Conservation (phyloP, 2,329 filamentous ascomycete genomes). For the Teratosphaeria destructans region DNA sequence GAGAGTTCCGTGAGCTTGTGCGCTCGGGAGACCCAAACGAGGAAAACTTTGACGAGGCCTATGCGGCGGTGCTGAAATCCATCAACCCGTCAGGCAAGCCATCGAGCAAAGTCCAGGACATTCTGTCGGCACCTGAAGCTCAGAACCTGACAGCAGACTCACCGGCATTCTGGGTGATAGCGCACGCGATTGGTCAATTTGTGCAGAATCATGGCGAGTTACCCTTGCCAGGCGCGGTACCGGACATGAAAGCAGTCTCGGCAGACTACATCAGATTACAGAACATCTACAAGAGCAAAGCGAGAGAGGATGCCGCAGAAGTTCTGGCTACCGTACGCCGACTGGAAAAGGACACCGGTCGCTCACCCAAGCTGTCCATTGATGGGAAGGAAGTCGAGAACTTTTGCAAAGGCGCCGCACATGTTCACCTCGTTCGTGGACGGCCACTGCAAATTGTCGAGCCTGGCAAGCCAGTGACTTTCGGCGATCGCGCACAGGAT, state of each 20-base stretch:
- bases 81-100: slow-evolving; percentile 55
- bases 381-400: slow-evolving; percentile 68
- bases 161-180: slow-evolving; percentile 80
- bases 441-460: slow-evolving; percentile 41
- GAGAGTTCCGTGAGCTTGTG: slow-evolving; percentile 64
- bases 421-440: slow-evolving; percentile 76
- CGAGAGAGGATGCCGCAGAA: slow-evolving; percentile 65
- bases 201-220: slow-evolving; percentile 61
- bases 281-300: slow-evolving; percentile 85
- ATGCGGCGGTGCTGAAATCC: slow-evolving; percentile 78
- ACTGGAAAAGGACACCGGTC: slow-evolving; percentile 41
- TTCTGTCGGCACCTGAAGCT: slow-evolving; percentile 63
- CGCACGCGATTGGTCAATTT: slow-evolving; percentile 67
- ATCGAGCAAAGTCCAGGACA: slow-evolving; percentile 59
- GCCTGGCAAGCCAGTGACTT: slow-evolving; percentile 25
- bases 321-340: slow-evolving; percentile 56
- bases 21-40: slow-evolving; percentile 64
- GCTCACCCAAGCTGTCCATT: slow-evolving; percentile 34
- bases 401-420: slow-evolving; percentile 92
- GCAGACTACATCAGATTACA: slow-evolving; percentile 82
- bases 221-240: slow-evolving; percentile 75
- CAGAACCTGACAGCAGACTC: slow-evolving; percentile 36
- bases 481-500: slow-evolving; percentile 38
- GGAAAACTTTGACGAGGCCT: slow-evolving; percentile 94
- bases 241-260: slow-evolving; percentile 96